Base-by-base conservation (phyloP, 331 rosid species). In the Prunus yedoensis region DNA sequence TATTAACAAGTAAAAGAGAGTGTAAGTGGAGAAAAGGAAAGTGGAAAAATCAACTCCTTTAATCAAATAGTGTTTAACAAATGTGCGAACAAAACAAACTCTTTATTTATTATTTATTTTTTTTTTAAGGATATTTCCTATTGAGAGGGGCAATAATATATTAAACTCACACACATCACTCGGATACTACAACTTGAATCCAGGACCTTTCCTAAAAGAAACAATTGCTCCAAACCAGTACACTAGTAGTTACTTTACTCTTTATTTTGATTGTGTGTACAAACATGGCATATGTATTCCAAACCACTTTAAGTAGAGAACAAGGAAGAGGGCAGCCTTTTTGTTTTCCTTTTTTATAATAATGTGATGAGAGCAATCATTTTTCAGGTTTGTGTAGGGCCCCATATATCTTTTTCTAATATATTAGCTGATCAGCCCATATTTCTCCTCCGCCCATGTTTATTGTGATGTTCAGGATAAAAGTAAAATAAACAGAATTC, bases 361-460 rank as follows among this genome's bases (percentile, higher is more conserved):
- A n/a, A 66, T 58, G 70, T 25, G 73, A 63, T 68, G 49, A 45
- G 50, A 80, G 76, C 63, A 73, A 80, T 78, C 79, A 78, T 70
- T 78, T 46, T 74, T 72, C 71, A 59, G 71, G 79, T 68, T 66
- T 54, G 38, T 57, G 30, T 58, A 68, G 64, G 53, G 23, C 67
- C 81, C 69, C 67, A 43, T 6, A 14, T 23, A 59, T 65, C 66
- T 17, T 11, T 30, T 17, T 15, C 30, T 68, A 68, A 74, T 78
- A 57, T 80, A 80, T 66, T 25, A 68, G 27, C 1, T 63, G 56
- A 10, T 65, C 45, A 49, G 79, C 87, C 87, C 91, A 82, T 83
- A 21, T 74, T 71, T 79, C 78, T 66, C 66, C 20, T 52, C 64
- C 12, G 50, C 27, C 66, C 20, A 21, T 41, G 23, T 47, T 32